A percentile compares a stretch with the other conserved stretches of the same genome.
Conservation (phyloP, 2,329 filamentous ascomycete species). For the Ustulina deusta region DNA sequence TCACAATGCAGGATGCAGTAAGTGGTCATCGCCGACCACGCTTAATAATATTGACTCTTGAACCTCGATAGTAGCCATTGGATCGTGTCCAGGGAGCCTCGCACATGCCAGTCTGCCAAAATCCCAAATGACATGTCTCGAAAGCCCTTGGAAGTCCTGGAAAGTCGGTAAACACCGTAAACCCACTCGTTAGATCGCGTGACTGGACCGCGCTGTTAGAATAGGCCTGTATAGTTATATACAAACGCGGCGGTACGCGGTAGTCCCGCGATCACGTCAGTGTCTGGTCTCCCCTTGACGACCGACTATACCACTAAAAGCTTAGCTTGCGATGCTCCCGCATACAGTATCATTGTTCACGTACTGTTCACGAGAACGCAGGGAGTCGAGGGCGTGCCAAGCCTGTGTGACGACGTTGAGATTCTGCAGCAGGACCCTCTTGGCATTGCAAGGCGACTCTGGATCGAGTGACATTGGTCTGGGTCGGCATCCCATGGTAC, state of each 20-base stretch:
- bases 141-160: background rate
- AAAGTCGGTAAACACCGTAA: conserved; percentile 1
- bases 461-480: conserved; percentile 30
- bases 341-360: conserved; percentile 7
- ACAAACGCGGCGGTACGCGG: conserved; percentile 2
- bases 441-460: conserved; percentile 31
- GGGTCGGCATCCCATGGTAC: conserved; percentile 26
- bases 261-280: conserved; percentile 8
- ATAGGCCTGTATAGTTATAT: background rate
- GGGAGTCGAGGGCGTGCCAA: conserved; percentile 16
- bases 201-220: background rate
- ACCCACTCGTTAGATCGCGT: conserved; percentile 14
- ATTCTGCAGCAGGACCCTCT: conserved; percentile 38
- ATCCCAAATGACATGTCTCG: conserved; percentile 1
- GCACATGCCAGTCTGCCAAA: conserved; percentile 20
- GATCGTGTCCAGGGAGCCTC: conserved; percentile 11
- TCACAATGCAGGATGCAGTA: conserved; percentile 9
- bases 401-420: conserved; percentile 37
- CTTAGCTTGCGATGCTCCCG: conserved; percentile 22
- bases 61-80: conserved; percentile 7
- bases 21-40: conserved; percentile 11
- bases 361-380: conserved; percentile 13
- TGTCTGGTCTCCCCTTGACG: background rate
- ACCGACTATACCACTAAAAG: conserved; percentile 1
- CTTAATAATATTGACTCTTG: background rate